These are phyloP conservation scores for Saraca asoca DNA, from an alignment of 331 rosid species.

Conservation along the genomic window DNA sequence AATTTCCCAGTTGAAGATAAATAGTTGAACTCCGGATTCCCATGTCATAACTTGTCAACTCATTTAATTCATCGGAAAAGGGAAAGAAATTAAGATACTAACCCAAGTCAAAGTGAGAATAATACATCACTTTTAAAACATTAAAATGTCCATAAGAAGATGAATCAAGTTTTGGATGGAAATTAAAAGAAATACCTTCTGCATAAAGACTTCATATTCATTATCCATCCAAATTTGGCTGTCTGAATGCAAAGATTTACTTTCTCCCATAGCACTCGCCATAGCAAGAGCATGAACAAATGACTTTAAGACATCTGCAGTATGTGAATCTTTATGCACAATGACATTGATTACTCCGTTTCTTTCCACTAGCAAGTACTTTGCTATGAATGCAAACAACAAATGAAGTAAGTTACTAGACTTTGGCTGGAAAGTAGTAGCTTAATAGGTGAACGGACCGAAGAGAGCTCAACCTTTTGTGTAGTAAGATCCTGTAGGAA, in stretches of 20 bases:
- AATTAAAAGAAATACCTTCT: constrained; percentile 55
- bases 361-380: constrained; percentile 80
- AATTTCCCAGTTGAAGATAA: constrained; percentile 21
- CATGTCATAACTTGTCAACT: constrained; percentile 1
- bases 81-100: background rate
- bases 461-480: constrained; percentile 56
- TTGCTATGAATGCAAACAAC: constrained; percentile 49
- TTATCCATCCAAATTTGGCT: constrained; percentile 82
- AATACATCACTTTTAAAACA: background rate
- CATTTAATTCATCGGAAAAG: background rate
- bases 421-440: constrained; percentile 22
- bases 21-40: constrained; percentile 9
- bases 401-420: constrained; percentile 29
- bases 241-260: constrained; percentile 59
- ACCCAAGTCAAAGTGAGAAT: background rate
- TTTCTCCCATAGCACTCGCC: constrained; percentile 45
- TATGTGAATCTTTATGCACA: constrained; percentile 74
- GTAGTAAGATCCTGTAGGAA: constrained; percentile 58
- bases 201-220: constrained; percentile 60
- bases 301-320: constrained; percentile 68
- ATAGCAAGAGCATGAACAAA: constrained; percentile 72
- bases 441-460: background rate
- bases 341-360: constrained; percentile 57
- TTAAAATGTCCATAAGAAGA: background rate
- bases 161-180: constrained; percentile 13